phyloP scores from a whole-genome alignment of 2,329 filamentous ascomycete genomes.

The Alternaria infectoria region DNA sequence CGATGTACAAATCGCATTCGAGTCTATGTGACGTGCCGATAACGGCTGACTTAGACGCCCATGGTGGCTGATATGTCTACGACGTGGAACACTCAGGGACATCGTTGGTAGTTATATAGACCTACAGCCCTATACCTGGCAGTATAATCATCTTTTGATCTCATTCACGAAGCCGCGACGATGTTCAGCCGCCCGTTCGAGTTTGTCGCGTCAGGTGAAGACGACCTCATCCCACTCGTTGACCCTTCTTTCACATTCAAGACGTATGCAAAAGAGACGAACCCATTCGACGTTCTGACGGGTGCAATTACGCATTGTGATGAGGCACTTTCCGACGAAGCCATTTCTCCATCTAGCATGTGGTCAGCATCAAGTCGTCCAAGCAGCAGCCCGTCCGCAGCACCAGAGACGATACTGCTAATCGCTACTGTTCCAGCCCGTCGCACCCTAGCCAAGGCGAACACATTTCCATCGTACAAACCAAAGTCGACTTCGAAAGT shows the following conservation, averaged over 20 bases:
- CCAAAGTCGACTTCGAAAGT: neutral
- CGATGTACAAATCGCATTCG: too few species aligned
- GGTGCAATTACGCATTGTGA: neutral
- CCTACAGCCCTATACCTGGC: too few species aligned
- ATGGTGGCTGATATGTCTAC: neutral
- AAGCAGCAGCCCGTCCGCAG: slow-evolving; percentile 1
- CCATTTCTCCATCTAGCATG: slow-evolving; percentile 3
- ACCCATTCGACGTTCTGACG: neutral
- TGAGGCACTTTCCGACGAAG: neutral
- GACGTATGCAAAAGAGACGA: neutral
- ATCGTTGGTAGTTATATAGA: neutral
- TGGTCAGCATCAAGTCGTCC: slow-evolving; percentile 1
- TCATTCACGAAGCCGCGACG: neutral
- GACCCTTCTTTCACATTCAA: neutral
- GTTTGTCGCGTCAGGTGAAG: neutral
- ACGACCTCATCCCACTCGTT: neutral
- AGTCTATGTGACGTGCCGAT: neutral
- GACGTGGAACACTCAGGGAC: neutral
- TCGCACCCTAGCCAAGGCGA: neutral
- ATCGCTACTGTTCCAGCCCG: neutral
- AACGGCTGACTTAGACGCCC: neutral
- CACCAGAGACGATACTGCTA: neutral
- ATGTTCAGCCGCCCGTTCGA: neutral
- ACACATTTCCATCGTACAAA: neutral
- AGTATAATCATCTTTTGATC: neutral